Evolutionary conservation across 2,329 filamentous ascomycete genomes (phyloP), one percentile per base, ranked within the genome.

Genomic region (Ophiostoma himal-ulmi): DNA sequence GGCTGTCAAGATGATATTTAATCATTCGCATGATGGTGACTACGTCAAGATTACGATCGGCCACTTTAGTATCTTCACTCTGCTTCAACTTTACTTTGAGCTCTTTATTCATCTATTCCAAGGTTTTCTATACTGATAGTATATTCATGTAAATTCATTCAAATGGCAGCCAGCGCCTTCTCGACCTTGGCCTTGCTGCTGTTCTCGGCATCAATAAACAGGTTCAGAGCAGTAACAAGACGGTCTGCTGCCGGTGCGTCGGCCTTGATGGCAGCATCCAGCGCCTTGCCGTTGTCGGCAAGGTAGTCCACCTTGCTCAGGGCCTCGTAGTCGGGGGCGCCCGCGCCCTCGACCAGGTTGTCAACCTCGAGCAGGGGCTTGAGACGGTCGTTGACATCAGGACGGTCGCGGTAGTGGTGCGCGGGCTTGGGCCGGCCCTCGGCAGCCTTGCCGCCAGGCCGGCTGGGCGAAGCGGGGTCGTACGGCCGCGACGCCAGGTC

Each of bases 271-370:
- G 82, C 80, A 69, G 79, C 79, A 13, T 82, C 78, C 30, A 85
- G 77, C 70, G 77, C 78, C 39, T 74, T 78, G 5, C 83, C 83
- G 7, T 78, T 78, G 68, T 84, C 77, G 5, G 80, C 80, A 17
- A 85, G 79, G 71, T 83, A 85, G 73, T 85, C 82, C 1, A 82
- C 76, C 26, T 80, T 77, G 1, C 79, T 81, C 37, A 48, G 54
- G 13, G 62, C 52, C n/a, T 70, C 71, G 60, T 66, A 69, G 69
- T 57, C 44, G 41, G 10, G 8, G 1, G 22, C 62, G 78, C 81
- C 22, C 75, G 74, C 3, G 78, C 73, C 2, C 75, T 77, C 0
- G n/a, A 41, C 22, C 1, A 84, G 76, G 0, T 81, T 80, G 72
- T 84, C 75, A 74, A 20, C 81, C 75, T 22, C 79, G 74, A 81